Percentiles rank a stretch among this genome's conserved stretches.
These are phyloP conservation scores for Nemania sp. DNA, from an alignment of 2,329 filamentous ascomycete genomes.

Conservation along the genomic window DNA sequence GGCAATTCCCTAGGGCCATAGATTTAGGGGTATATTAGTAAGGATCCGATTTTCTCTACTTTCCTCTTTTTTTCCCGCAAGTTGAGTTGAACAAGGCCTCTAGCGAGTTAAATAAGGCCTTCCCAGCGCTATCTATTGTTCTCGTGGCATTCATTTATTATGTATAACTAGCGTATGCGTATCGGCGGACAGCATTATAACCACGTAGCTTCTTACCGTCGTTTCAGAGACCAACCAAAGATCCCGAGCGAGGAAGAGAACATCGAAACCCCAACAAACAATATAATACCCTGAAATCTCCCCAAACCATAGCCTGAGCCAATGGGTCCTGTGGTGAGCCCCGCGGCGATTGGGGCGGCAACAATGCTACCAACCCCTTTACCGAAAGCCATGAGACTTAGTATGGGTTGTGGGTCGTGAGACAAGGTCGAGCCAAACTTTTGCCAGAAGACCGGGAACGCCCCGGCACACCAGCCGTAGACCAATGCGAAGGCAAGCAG, in stretches of 20 bases:
- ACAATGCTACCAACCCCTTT: neutral
- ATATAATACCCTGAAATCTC: neutral
- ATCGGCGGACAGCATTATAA: no score
- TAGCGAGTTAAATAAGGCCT: no score
- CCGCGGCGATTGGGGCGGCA: neutral
- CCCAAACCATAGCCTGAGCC: neutral
- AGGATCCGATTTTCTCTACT: no score
- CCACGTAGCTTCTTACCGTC: neutral
- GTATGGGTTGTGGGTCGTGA: neutral
- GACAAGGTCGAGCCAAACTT: neutral
- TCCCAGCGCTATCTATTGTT: no score
- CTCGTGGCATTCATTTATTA: no score
- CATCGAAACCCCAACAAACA: neutral
- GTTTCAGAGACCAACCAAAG: neutral
- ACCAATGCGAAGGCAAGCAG: neutral
- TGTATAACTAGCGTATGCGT: no score
- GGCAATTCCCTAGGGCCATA: no score
- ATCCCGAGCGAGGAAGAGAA: neutral
- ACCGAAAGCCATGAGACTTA: neutral
- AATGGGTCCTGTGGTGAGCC: neutral
- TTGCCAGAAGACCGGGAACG: neutral
- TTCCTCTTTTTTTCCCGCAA: no score
- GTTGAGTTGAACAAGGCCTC: no score
- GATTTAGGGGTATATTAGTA: no score
- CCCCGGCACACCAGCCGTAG: neutral